phyloP scores from a whole-genome alignment of 495 filamentous ascomycete species.

The Penicillium dipodomyicola region DNA sequence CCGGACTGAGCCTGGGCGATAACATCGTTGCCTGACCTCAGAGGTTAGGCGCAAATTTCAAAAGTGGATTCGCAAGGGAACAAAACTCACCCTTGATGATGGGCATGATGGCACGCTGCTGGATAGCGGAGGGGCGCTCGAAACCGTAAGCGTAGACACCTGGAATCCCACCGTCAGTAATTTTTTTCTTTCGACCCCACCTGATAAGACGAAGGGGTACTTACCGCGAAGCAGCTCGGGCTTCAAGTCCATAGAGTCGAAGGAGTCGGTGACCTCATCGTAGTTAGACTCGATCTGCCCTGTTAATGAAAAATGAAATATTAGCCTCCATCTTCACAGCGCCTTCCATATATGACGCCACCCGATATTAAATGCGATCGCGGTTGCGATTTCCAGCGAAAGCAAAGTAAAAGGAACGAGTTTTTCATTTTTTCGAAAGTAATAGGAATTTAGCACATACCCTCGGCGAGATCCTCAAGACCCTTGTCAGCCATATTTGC shows the following conservation, averaged over 20 bases:
- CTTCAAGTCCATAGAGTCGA: slow-evolving; percentile 97
- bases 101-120: slow-evolving; percentile 99
- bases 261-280: slow-evolving; percentile 98
- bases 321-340: slow-evolving; percentile 23
- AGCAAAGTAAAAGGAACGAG: neutral
- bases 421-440: neutral
- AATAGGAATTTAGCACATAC: slow-evolving; percentile 49
- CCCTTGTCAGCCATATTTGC: slow-evolving; percentile 98
- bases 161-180: slow-evolving; percentile 42
- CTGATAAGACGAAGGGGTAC: slow-evolving; percentile 30
- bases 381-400: slow-evolving; percentile 4
- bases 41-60: slow-evolving; percentile 20
- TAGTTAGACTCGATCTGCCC: slow-evolving; percentile 99
- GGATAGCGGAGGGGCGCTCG: slow-evolving; percentile 97
- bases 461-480: slow-evolving; percentile 91
- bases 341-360: slow-evolving; percentile 19
- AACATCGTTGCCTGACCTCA: slow-evolving; percentile 81
- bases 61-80: slow-evolving; percentile 25
- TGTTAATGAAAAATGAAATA: slow-evolving; percentile 39
- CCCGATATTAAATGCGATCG: slow-evolving; percentile 13
- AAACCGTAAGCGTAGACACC: slow-evolving; percentile 99
- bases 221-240: slow-evolving; percentile 93
- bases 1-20: slow-evolving; percentile 99
- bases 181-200: slow-evolving; percentile 23
- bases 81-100: slow-evolving; percentile 91